Evolutionary conservation across 495 filamentous ascomycete genomes (phyloP).

Genomic region (Neurospora sp.): DNA sequence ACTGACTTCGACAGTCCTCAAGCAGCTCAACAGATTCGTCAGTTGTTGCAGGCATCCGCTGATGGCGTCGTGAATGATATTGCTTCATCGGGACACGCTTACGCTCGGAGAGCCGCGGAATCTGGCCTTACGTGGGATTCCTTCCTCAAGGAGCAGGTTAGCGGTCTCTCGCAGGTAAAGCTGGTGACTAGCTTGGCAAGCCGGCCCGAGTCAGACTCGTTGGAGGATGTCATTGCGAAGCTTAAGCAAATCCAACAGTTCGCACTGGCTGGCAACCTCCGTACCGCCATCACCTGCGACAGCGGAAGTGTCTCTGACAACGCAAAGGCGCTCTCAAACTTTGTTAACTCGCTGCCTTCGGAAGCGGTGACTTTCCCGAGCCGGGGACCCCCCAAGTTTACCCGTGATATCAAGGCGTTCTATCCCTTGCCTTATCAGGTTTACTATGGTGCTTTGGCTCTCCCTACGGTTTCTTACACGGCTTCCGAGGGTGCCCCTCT

Average conservation of each 20-base stretch:
- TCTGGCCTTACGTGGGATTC: slow-evolving; percentile 64
- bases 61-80: slow-evolving; percentile 88
- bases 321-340: slow-evolving; percentile 58
- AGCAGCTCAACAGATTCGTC: slow-evolving; percentile 69
- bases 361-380: slow-evolving; percentile 26
- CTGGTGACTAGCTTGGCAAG: slow-evolving; percentile 56
- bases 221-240: slow-evolving; percentile 70
- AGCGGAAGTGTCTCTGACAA: slow-evolving; percentile 57
- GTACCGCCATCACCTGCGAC: slow-evolving; percentile 82
- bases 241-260: slow-evolving; percentile 77
- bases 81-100: slow-evolving; percentile 77
- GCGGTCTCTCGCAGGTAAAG: slow-evolving; percentile 78
- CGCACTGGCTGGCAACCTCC: slow-evolving; percentile 56
- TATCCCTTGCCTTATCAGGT: slow-evolving; percentile 96
- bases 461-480: slow-evolving; percentile 79
- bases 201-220: slow-evolving; percentile 46
- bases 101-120: slow-evolving; percentile 71
- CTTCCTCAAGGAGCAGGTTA: slow-evolving; percentile 66
- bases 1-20: slow-evolving; percentile 80
- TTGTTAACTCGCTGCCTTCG: slow-evolving; percentile 52
- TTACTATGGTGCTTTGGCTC: slow-evolving; percentile 73
- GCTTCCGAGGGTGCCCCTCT: slow-evolving; percentile 64
- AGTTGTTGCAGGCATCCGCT: slow-evolving; percentile 73
- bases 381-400: slow-evolving; percentile 18
- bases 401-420: slow-evolving; percentile 59